These are phyloP conservation scores for Leersia perrieri DNA, from an alignment of 176 grass and related monocot species.

Conservation along the genomic window DNA sequence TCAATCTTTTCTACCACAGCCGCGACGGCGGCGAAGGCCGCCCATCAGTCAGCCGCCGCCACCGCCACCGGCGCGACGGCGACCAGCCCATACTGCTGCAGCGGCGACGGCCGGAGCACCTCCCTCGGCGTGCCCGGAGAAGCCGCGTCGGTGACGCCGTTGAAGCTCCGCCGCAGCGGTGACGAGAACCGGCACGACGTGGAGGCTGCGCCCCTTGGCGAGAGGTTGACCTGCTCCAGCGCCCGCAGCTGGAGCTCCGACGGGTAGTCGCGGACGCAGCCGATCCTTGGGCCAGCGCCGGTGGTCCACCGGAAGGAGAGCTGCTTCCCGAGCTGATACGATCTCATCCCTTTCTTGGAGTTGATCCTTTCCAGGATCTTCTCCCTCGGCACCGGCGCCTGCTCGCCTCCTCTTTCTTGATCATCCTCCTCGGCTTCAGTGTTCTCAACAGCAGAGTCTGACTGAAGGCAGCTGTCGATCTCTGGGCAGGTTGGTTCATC, in stretches of 20 bases:
- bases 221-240: conserved; percentile 76
- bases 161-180: conserved; percentile 34
- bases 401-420: conserved; percentile 22
- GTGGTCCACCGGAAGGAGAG: conserved; percentile 75
- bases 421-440: conserved; percentile 26
- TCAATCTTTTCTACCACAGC: not conserved
- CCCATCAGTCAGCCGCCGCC: conserved; percentile 3
- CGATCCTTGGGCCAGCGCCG: conserved; percentile 74
- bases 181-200: conserved; percentile 41
- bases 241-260: conserved; percentile 74
- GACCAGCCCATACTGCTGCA: conserved; percentile 24
- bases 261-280: conserved; percentile 84
- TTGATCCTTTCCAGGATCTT: conserved; percentile 77
- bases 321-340: conserved; percentile 79
- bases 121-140: conserved; percentile 31
- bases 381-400: conserved; percentile 46
- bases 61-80: not conserved
- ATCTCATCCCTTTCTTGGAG: conserved; percentile 79
- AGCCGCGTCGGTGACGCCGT: not conserved
- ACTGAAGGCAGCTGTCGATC: not conserved
- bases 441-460: not conserved
- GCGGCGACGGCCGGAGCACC: conserved; percentile 26
- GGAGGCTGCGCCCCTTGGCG: conserved; percentile 39
- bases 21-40: not conserved
- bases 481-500: not conserved